Evolutionary conservation across 208 protist genomes (phyloP).

Genomic region (Leishmania guyanensis): DNA sequence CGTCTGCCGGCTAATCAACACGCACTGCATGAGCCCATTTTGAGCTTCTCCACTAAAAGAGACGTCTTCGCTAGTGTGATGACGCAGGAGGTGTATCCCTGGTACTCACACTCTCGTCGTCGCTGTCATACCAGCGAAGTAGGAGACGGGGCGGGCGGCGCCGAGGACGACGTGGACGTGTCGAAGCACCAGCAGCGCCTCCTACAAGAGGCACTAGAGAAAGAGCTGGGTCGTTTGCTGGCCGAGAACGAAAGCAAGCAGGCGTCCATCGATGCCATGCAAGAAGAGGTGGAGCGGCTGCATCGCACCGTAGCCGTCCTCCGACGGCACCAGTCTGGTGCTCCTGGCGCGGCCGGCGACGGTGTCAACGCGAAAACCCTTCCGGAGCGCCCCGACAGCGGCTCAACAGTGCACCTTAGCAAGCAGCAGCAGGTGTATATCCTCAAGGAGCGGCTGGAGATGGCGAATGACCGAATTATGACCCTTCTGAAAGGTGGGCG

Average conservation of each 20-base stretch:
- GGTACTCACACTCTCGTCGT: too few relatives aligned
- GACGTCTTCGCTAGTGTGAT: slow-evolving; percentile 50
- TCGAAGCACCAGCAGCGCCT: slow-evolving; percentile 29
- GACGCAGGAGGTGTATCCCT: slow-evolving; percentile 4
- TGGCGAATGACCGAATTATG: slow-evolving; percentile 56
- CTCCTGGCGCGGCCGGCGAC: neutral
- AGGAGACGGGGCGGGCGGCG: slow-evolving; percentile 5
- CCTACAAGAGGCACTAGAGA: slow-evolving; percentile 43
- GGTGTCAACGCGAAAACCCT: slow-evolving; percentile 2
- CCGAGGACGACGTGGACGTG: slow-evolving; percentile 40
- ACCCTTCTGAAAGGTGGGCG: slow-evolving; percentile 26
- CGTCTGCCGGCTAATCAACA: slow-evolving; percentile 18
- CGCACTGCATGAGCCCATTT: slow-evolving; percentile 20
- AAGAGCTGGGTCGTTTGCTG: slow-evolving; percentile 60
- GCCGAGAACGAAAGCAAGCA: slow-evolving; percentile 58
- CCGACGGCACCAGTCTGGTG: slow-evolving; percentile 22
- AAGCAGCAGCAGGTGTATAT: slow-evolving; percentile 90
- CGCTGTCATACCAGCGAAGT: neutral
- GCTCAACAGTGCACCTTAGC: slow-evolving; percentile 45
- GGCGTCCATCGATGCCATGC: slow-evolving; percentile 31
- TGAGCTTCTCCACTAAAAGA: slow-evolving; percentile 26
- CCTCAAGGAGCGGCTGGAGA: slow-evolving; percentile 76
- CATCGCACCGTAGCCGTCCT: slow-evolving; percentile 47
- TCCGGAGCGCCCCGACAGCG: slow-evolving; percentile 41
- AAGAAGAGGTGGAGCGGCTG: slow-evolving; percentile 46